Percentiles rank a stretch among this genome's conserved stretches.
Conservation (phyloP, 2,329 filamentous ascomycete genomes). For the Elsinoe necatrix region DNA sequence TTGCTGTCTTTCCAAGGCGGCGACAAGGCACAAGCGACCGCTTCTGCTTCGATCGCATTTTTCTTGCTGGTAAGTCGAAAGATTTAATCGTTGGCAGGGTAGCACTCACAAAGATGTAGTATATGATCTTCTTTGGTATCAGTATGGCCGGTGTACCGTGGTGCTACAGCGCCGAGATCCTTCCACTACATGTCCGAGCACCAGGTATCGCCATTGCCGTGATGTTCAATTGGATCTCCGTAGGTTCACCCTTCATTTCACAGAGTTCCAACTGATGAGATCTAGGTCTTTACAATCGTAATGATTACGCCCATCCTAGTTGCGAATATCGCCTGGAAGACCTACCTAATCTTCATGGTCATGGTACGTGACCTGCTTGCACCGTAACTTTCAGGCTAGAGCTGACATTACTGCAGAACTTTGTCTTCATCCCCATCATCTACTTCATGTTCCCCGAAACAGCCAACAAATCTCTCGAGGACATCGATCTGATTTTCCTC, state of each 20-base stretch:
- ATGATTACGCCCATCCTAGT: constrained; percentile 38
- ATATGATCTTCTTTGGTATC: constrained; percentile 22
- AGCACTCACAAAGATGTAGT: constrained; percentile 2
- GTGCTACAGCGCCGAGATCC: constrained; percentile 35
- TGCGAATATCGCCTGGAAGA: constrained; percentile 39
- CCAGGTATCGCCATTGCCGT: constrained; percentile 41
- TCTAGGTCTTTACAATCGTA: constrained; percentile 15
- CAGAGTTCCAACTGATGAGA: too few species aligned
- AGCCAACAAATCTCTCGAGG: constrained; percentile 32
- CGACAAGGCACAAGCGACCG: constrained; percentile 31
- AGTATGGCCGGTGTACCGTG: constrained; percentile 23
- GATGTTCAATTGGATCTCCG: constrained; percentile 40
- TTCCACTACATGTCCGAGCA: constrained; percentile 40
- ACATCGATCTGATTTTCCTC: constrained; percentile 33
- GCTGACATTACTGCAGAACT: constrained; percentile 4
- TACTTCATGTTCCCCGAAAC: constrained; percentile 39
- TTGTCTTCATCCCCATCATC: constrained; percentile 20
- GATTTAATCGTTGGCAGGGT: background rate
- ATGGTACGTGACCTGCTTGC: background rate
- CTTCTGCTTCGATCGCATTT: constrained; percentile 39
- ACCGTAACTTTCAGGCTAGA: background rate
- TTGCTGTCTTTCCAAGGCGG: constrained; percentile 34
- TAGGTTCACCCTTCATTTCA: too few species aligned
- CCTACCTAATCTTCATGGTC: constrained; percentile 42
- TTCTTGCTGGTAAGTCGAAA: constrained; percentile 36